Base-by-base conservation (phyloP, 2,329 filamentous ascomycete species). In the Fusarium longipes region DNA sequence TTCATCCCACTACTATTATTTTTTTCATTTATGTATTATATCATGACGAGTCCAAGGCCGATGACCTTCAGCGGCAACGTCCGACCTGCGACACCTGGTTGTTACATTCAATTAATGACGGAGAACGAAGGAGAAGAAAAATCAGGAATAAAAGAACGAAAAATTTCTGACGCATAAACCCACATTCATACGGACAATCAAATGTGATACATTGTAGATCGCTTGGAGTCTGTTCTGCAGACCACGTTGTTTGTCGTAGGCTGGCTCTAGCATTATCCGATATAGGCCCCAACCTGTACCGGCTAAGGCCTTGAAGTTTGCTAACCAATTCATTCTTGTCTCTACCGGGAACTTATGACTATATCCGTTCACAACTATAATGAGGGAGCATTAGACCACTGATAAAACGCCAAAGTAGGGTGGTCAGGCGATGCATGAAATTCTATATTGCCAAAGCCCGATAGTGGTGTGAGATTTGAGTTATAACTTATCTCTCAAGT, bases 11-110 rank as follows among this genome's bases (percentile, higher is more conserved):
- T 55, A 48, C 49, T 47, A 12, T 44, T 48, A 15, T 6, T 48
- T 24, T 59, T 60, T 47, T 51, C 39, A 45, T 52, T 64, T 67
- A 35, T 66, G 49, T 68, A 60, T 59, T 61, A 60, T 70, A 71
- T 53, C 61, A 68, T 58, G 59, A 69, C 64, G 51, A 61, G 32
- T 48, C 44, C 47, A 27, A 30, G 36, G 47, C 17, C 40, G 56
- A 40, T 9, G 42, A 49, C 27, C 43, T 42, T 57, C 55, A 40
- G 44, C 48, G 45, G 51, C 43, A 58, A 44, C 20, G 33, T 44
- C 20, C 39, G 22, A 50, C 20, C 36, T 40, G 27, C 42, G 49
- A 29, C 60, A 36, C 32, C 39, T 30, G 36, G 61, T 36, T 55
- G 56, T 45, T 50, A 40, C 24, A 35, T 45, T 22, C 29, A 68